phyloP scores from a whole-genome alignment of 129 eudicot species.

The Erigeron canadensis region DNA sequence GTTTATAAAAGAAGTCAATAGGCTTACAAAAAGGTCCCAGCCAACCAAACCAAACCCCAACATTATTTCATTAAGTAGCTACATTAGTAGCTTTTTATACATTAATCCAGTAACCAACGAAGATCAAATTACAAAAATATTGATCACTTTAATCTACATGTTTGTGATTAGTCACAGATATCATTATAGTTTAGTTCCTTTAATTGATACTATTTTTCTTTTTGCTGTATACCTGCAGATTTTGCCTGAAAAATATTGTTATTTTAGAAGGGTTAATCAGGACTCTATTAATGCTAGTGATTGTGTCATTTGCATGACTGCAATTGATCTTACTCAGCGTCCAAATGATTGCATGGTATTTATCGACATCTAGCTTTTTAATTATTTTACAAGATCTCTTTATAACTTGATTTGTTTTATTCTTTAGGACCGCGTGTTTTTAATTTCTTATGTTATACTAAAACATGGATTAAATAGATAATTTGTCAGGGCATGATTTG shows the following conservation, averaged over 20 bases:
- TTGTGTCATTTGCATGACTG: constrained; percentile 97
- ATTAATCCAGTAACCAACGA: not conserved
- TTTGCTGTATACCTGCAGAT: constrained; percentile 56
- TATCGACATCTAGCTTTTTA: not conserved
- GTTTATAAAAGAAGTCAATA: too few species aligned
- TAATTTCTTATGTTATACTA: too few species aligned
- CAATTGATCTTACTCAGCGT: constrained; percentile 72
- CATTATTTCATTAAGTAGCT: not conserved
- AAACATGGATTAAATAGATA: not conserved
- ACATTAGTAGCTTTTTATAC: constrained; percentile 1
- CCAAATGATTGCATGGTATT: constrained; percentile 90
- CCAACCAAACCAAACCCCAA: not conserved
- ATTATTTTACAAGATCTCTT: not conserved
- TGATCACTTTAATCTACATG: not conserved
- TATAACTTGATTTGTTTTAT: not conserved
- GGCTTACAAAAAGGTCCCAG: not conserved
- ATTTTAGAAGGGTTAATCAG: constrained; percentile 73
- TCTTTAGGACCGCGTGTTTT: not conserved
- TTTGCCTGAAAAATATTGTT: constrained; percentile 94
- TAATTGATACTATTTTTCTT: not conserved
- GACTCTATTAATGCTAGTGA: constrained; percentile 60
- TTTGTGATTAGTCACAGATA: not conserved
- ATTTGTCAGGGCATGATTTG: not conserved
- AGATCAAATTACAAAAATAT: not conserved
- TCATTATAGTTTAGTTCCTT: not conserved